Conservation (phyloP, 2,329 filamentous ascomycete species). For the Fusarium sp. region DNA sequence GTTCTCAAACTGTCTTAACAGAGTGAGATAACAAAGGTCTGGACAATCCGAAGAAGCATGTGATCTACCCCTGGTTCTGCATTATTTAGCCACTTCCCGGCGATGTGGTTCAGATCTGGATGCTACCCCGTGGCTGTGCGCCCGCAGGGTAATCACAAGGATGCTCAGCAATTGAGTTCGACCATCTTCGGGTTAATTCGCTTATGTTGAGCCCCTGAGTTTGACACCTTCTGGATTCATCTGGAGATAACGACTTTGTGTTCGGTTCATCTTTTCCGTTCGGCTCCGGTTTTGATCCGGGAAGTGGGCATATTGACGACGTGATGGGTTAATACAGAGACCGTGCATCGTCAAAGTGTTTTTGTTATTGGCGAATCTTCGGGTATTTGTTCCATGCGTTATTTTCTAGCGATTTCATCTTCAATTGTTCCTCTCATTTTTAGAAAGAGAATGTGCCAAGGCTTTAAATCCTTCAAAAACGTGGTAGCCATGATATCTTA, state of each 20-base stretch:
- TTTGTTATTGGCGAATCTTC: background rate
- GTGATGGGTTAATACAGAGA: background rate
- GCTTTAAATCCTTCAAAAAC: background rate
- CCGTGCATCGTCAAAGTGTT: background rate
- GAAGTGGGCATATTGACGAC: background rate
- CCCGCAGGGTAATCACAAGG: background rate
- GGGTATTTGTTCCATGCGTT: background rate
- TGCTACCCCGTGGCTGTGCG: conserved; percentile 7
- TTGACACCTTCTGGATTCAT: background rate
- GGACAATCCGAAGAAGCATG: background rate
- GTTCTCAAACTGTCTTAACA: background rate
- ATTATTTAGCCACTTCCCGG: conserved; percentile 8
- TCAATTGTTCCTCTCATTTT: background rate
- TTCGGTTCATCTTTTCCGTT: background rate
- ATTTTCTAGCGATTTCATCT: background rate
- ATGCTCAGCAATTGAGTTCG: background rate
- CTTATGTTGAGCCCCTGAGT: background rate
- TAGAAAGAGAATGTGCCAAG: background rate
- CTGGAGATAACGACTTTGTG: background rate
- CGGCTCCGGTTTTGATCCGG: background rate
- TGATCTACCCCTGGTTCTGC: background rate
- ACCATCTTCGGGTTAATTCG: background rate
- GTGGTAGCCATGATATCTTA: background rate
- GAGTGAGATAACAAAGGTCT: background rate
- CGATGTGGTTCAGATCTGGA: conserved; percentile 25